Evolutionary conservation across 305 asterid species (phyloP).

Genomic region (Euphrasia arctica): DNA sequence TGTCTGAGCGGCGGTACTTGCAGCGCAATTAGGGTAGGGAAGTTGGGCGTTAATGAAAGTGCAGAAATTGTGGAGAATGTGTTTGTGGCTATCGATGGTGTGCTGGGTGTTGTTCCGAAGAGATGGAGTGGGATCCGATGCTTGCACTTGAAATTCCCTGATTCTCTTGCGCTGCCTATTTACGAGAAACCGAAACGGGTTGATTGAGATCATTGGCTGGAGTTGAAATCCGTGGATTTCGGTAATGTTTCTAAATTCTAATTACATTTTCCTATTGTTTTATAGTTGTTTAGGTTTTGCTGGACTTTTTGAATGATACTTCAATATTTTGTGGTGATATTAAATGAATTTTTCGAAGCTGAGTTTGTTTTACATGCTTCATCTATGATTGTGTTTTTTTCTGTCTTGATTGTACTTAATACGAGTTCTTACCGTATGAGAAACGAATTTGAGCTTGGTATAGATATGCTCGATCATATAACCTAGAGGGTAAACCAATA

Average conservation of each 20-base stretch:
- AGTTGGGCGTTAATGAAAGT: constrained; percentile 40
- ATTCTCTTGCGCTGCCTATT: constrained; percentile 81
- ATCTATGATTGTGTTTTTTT: neutral
- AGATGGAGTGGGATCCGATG: constrained; percentile 73
- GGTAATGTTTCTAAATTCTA: neutral
- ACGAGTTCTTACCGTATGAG: constrained; percentile 18
- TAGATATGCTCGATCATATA: too few relatives aligned
- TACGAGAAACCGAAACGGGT: constrained; percentile 29
- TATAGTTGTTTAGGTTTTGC: neutral
- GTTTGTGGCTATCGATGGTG: constrained; percentile 27
- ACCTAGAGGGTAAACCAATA: neutral
- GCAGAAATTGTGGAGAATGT: constrained; percentile 70
- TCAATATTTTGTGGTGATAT: neutral
- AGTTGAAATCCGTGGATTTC: neutral
- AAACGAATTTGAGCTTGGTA: neutral
- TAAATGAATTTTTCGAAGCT: neutral
- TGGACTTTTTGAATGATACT: neutral
- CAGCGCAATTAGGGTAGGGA: constrained; percentile 62
- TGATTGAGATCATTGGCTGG: neutral
- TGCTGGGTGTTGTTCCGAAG: constrained; percentile 51
- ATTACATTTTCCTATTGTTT: neutral
- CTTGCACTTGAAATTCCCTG: constrained; percentile 74
- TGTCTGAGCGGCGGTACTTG: constrained; percentile 80
- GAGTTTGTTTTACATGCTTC: neutral
- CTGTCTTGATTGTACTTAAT: constrained; percentile 9